A percentile compares a stretch with the other conserved stretches of the same genome.
phyloP scores from a whole-genome alignment of 345 rosid genomes.

The Eucalyptus curtisii region DNA sequence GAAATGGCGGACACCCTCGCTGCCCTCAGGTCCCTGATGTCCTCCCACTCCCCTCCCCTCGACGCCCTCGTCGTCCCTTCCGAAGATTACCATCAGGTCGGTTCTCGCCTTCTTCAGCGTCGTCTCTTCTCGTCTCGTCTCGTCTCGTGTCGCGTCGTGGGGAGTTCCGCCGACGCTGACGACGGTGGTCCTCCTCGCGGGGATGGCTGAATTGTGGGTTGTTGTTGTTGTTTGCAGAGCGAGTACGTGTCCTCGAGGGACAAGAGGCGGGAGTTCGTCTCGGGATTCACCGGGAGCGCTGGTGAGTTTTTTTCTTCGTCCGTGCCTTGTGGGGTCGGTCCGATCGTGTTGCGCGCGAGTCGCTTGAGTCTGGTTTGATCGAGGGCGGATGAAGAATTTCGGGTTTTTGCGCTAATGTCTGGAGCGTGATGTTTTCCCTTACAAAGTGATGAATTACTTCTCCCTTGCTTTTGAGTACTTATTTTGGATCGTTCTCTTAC shows the following conservation, averaged over 20 bases:
- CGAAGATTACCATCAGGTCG: constrained; percentile 94
- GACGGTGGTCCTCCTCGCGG: not conserved
- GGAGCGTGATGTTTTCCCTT: not conserved
- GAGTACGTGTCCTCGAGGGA: constrained; percentile 89
- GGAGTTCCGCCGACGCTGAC: not conserved
- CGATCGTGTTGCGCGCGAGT: not conserved
- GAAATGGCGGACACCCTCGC: constrained; percentile 47
- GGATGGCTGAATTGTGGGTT: not conserved
- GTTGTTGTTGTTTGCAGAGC: constrained; percentile 29
- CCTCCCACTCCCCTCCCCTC: constrained; percentile 90
- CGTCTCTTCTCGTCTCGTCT: too few species aligned
- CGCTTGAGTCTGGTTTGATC: not conserved
- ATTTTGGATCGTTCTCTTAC: not conserved
- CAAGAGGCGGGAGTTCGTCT: constrained; percentile 80
- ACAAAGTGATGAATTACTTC: not conserved
- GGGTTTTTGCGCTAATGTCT: not conserved
- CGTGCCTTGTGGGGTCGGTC: not conserved
- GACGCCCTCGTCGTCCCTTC: constrained; percentile 82
- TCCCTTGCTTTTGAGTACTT: not conserved
- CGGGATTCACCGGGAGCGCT: constrained; percentile 94
- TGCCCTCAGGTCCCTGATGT: constrained; percentile 74
- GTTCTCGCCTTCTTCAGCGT: not conserved
- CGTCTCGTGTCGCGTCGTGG: not conserved
- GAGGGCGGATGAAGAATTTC: not conserved
- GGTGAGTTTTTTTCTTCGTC: constrained; percentile 24